Evolutionary conservation across 441 rosid genomes (phyloP).

Genomic region (Adansonia rubrostipa): DNA sequence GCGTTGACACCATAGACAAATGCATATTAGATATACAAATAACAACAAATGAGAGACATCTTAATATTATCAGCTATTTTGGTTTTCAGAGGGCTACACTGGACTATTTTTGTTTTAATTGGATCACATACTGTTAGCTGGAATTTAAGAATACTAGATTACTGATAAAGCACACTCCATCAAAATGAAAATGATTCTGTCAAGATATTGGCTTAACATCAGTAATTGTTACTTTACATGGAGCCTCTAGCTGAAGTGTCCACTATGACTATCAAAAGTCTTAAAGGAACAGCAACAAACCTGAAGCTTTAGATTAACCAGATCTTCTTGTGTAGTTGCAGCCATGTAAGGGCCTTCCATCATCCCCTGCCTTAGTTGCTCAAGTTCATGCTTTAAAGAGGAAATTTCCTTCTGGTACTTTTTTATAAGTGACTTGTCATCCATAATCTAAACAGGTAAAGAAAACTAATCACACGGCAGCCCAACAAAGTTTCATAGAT

Average conservation of each 20-base stretch:
- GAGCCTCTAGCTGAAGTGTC: not conserved
- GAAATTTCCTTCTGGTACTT: constrained; percentile 92
- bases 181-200: not conserved
- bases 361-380: constrained; percentile 69
- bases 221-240: constrained; percentile 1
- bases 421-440: constrained; percentile 90
- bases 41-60: constrained; percentile 22
- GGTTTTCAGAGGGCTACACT: not conserved
- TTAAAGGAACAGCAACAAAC: constrained; percentile 44
- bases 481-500: constrained; percentile 20
- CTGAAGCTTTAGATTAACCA: constrained; percentile 83
- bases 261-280: not conserved
- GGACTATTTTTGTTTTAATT: not conserved
- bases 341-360: constrained; percentile 47
- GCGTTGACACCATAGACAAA: constrained; percentile 46
- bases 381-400: constrained; percentile 77
- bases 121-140: not conserved
- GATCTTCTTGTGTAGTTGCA: constrained; percentile 70
- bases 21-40: constrained; percentile 25
- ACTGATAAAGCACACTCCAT: not conserved
- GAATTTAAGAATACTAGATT: not conserved
- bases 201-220: not conserved
- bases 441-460: constrained; percentile 61
- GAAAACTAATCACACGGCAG: constrained; percentile 25
- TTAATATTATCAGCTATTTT: constrained; percentile 27